phyloP scores from a whole-genome alignment of 495 filamentous ascomycete genomes.

The Thozetella sp. region DNA sequence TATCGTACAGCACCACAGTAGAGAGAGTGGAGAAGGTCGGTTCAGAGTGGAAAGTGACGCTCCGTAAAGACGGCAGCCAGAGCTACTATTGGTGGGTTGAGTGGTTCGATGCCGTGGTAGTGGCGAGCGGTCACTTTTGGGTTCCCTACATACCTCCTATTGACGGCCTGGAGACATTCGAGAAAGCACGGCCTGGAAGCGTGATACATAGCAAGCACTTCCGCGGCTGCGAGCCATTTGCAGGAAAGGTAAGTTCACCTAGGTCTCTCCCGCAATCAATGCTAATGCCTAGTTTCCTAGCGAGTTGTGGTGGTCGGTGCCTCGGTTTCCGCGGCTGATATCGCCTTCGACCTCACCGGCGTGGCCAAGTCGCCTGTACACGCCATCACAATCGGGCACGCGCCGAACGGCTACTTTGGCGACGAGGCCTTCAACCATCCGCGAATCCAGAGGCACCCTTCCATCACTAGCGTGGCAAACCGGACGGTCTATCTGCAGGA shows the following conservation, averaged over 20 bases:
- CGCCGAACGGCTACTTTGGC: conserved; percentile 53
- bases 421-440: conserved; percentile 53
- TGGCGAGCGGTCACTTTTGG: conserved; percentile 73
- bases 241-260: conserved; percentile 42
- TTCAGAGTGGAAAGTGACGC: conserved; percentile 33
- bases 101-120: conserved; percentile 71
- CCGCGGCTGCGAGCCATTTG: conserved; percentile 55
- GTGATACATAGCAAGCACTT: conserved; percentile 73
- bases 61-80: conserved; percentile 25
- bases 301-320: conserved; percentile 69
- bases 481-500: conserved; percentile 49
- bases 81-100: conserved; percentile 38
- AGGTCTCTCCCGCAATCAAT: no score
- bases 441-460: conserved; percentile 38
- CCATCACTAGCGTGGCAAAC: conserved; percentile 41
- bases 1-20: conserved; percentile 39
- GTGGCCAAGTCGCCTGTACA: conserved; percentile 30
- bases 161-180: conserved; percentile 52
- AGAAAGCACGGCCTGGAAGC: conserved; percentile 37
- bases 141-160: conserved; percentile 66
- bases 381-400: conserved; percentile 28
- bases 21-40: conserved; percentile 32
- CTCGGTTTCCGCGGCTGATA: conserved; percentile 73
- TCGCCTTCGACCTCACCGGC: conserved; percentile 65
- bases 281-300: no score